A percentile compares a stretch with the other conserved stretches of the same genome.
These are phyloP conservation scores for Linum lewisii DNA, from an alignment of 345 rosid species.

Conservation along the genomic window DNA sequence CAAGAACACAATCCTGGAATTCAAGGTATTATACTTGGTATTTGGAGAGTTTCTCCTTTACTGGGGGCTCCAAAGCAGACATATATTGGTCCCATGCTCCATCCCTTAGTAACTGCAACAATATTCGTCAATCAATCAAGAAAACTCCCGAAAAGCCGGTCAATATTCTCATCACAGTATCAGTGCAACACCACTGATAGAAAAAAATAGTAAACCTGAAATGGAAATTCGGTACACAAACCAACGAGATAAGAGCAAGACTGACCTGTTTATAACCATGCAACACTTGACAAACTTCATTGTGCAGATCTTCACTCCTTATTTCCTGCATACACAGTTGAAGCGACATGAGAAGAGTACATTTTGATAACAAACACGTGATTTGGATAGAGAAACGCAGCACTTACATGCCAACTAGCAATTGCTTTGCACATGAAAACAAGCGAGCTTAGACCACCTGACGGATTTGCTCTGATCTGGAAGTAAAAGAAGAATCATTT, in stretches of 20 bases:
- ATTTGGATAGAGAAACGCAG: background rate
- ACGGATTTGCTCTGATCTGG: conserved; percentile 87
- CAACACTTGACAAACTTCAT: conserved; percentile 84
- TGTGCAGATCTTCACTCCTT: conserved; percentile 70
- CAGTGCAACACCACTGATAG: no score
- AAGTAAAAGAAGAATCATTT: conserved; percentile 11
- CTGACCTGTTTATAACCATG: conserved; percentile 86
- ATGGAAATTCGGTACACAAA: background rate
- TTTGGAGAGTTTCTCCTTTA: conserved; percentile 74
- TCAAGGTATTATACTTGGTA: conserved; percentile 45
- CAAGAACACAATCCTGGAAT: background rate
- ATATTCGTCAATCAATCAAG: background rate
- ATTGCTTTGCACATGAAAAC: conserved; percentile 79
- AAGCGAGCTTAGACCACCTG: conserved; percentile 83
- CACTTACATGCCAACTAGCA: conserved; percentile 95
- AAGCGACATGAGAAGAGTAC: conserved; percentile 2
- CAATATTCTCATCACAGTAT: no score
- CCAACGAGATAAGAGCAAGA: background rate
- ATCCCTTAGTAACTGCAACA: conserved; percentile 68
- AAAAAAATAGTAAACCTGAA: background rate
- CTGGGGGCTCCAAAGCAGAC: conserved; percentile 77
- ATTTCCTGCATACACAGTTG: conserved; percentile 46
- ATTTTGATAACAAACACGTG: background rate
- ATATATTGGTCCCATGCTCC: conserved; percentile 82
- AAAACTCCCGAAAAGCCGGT: no score